Evolutionary conservation across 1,284 basidiomycete genomes (phyloP), one percentile per base, ranked within the genome.

Genomic region (Ceratobasidium sp.): DNA sequence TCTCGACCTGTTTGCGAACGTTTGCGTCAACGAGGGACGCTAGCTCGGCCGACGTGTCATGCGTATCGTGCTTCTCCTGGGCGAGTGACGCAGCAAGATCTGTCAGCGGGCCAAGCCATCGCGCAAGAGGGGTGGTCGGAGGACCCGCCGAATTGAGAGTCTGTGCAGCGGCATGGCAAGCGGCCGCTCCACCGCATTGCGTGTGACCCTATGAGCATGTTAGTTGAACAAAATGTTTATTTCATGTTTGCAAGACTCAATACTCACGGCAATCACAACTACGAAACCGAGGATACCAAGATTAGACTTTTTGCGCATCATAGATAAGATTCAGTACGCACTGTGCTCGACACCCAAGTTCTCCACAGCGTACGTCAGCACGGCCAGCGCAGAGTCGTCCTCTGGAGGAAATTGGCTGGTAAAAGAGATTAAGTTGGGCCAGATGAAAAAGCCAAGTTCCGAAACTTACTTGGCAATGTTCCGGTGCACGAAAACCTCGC

Each of bases 121-220:
- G 89, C 63, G 87, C 87, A 81, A 96, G 89, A 13, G 91, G 87
- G 12, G 89, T 88, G 33, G 86, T 85, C 53, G 84, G 82, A 44
- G 73, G 40, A 26, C 76, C 77, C 56, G 56, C 70, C 58, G 40
- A 70, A 49, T 56, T 40, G 78, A 69, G 23, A 42, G 68, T 64
- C 49, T 81, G 46, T 6, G 83, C 87, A 23, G 89, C 89, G 5
- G 84, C 82, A 71, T 90, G 85, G 79, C 91, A 92, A 0, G 93
- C 93, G 0, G 88, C 87, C 33, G 91, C 92, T 79, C 95, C 95
- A 78, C 94, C 95, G 83, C 95, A 97, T 80, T 90, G 87, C 7
- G 92, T 92, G 85, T 96, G 95, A 55, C 95, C 95, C 28, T 93
- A 93, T 80, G 97, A 87, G 78, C 95, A 88, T 80, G 97, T 93